These are phyloP conservation scores for Elongisporangium senticosum DNA, from an alignment of 352 stramenopile genomes.

Conservation along the genomic window DNA sequence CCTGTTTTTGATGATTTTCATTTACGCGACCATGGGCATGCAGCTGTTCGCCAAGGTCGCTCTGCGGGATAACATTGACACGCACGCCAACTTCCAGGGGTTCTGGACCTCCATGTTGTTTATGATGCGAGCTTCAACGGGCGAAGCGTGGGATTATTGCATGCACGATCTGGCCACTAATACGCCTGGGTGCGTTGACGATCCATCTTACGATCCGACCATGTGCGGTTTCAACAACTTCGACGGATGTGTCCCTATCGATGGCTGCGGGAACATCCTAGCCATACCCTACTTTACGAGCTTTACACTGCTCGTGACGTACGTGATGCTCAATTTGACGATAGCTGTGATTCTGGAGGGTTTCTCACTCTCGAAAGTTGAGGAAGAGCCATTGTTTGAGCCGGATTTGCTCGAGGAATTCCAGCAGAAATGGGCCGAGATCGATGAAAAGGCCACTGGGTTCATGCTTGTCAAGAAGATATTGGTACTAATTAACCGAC, in stretches of 20 bases:
- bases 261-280: slow-evolving; percentile 69
- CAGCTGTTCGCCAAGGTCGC: slow-evolving; percentile 90
- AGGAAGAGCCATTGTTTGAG: slow-evolving; percentile 87
- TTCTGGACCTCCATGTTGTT: slow-evolving; percentile 90
- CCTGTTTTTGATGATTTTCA: slow-evolving; percentile 91
- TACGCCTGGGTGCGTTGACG: slow-evolving; percentile 45
- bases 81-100: slow-evolving; percentile 90
- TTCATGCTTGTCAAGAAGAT: slow-evolving; percentile 80
- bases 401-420: slow-evolving; percentile 87
- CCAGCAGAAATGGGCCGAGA: slow-evolving; percentile 81
- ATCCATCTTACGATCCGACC: slow-evolving; percentile 44
- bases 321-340: slow-evolving; percentile 92
- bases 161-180: slow-evolving; percentile 82
- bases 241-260: slow-evolving; percentile 57
- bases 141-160: slow-evolving; percentile 91
- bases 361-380: slow-evolving; percentile 81
- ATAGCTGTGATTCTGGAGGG: slow-evolving; percentile 92
- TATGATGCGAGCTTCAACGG: slow-evolving; percentile 87
- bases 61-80: slow-evolving; percentile 65
- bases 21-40: slow-evolving; percentile 90
- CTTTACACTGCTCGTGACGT: slow-evolving; percentile 92
- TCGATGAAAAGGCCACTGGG: slow-evolving; percentile 82
- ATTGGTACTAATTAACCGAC: slow-evolving; percentile 60
- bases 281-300: slow-evolving; percentile 70
- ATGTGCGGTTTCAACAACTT: slow-evolving; percentile 76